A percentile compares a stretch with the other conserved stretches of the same genome.
Conservation (phyloP, 2,329 filamentous ascomycete genomes). For the Phaeosphaeria sp. region DNA sequence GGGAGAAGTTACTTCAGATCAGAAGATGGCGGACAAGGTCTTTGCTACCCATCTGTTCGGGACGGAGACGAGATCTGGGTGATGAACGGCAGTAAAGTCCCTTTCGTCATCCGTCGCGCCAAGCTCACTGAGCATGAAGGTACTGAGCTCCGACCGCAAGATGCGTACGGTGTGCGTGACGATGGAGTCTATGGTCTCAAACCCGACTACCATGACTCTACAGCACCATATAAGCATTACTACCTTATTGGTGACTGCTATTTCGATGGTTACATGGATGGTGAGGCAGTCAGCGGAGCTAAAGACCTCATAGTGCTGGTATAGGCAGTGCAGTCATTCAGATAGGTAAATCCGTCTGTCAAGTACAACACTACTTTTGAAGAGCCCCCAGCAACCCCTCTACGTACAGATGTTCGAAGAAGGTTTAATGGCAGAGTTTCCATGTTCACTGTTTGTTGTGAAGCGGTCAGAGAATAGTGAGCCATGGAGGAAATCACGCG, state of each 20-base stretch:
- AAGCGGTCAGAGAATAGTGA: no score
- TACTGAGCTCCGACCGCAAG: not conserved
- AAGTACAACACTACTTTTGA: no score
- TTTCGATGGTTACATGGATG: not conserved
- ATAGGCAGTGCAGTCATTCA: not conserved
- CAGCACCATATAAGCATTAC: not conserved
- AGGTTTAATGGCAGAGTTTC: no score
- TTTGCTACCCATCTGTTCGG: not conserved
- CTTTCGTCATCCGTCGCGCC: not conserved
- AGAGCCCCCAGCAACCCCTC: no score
- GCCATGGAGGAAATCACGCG: no score
- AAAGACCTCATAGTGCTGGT: not conserved
- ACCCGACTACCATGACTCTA: not conserved
- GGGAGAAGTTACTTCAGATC: not conserved
- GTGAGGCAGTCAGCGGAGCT: not conserved
- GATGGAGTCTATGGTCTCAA: not conserved
- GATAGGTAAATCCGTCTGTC: no score
- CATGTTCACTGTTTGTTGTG: no score
- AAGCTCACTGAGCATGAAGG: not conserved
- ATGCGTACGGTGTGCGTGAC: not conserved
- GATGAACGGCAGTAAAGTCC: not conserved
- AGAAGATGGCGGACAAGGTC: not conserved
- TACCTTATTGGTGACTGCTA: not conserved
- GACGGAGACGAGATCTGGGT: not conserved
- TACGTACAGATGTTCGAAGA: no score